A percentile compares a stretch with the other conserved stretches of the same genome.
Evolutionary conservation across 2,329 filamentous ascomycete species (phyloP).

Genomic region (Drechslerella coelobrocha): DNA sequence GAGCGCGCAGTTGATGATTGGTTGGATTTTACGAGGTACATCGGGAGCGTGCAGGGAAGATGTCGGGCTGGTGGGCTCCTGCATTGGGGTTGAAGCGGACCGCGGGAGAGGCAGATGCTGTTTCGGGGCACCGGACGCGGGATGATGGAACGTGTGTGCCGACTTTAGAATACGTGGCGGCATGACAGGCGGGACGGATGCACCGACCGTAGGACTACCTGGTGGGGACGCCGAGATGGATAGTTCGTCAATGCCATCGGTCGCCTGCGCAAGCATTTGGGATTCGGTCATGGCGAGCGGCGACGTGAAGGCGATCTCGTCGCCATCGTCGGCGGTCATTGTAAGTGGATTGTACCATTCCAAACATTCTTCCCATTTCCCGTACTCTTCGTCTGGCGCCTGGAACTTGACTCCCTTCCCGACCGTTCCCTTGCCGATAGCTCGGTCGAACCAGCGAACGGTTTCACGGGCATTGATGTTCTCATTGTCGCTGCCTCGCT

Average conservation of each 20-base stretch:
- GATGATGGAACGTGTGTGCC: slow-evolving; percentile 28
- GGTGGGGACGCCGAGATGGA: slow-evolving; percentile 46
- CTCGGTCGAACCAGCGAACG: slow-evolving; percentile 63
- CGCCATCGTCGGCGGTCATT: slow-evolving; percentile 26
- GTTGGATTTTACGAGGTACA: slow-evolving; percentile 53
- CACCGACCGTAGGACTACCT: slow-evolving; percentile 24
- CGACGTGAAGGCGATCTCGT: slow-evolving; percentile 37
- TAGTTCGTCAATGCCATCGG: slow-evolving; percentile 25
- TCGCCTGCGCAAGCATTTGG: slow-evolving; percentile 43
- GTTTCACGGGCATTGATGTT: slow-evolving; percentile 64
- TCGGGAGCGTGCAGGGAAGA: slow-evolving; percentile 28
- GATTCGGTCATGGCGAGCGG: slow-evolving; percentile 37
- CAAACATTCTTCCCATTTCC: slow-evolving; percentile 56
- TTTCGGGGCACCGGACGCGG: slow-evolving; percentile 20
- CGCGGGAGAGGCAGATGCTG: slow-evolving; percentile 29
- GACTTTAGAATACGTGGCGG: slow-evolving; percentile 42
- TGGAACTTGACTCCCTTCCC: slow-evolving; percentile 61
- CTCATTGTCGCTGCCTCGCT: slow-evolving; percentile 54
- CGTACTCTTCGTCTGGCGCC: slow-evolving; percentile 63
- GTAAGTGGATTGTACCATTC: slow-evolving; percentile 46
- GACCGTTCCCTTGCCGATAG: slow-evolving; percentile 61
- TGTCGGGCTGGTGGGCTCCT: slow-evolving; percentile 27
- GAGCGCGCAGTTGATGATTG: slow-evolving; percentile 54
- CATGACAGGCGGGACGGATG: slow-evolving; percentile 20
- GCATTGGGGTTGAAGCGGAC: slow-evolving; percentile 22